These are phyloP conservation scores for Fusarium annulatum DNA, from an alignment of 2,329 filamentous ascomycete species.

Conservation along the genomic window DNA sequence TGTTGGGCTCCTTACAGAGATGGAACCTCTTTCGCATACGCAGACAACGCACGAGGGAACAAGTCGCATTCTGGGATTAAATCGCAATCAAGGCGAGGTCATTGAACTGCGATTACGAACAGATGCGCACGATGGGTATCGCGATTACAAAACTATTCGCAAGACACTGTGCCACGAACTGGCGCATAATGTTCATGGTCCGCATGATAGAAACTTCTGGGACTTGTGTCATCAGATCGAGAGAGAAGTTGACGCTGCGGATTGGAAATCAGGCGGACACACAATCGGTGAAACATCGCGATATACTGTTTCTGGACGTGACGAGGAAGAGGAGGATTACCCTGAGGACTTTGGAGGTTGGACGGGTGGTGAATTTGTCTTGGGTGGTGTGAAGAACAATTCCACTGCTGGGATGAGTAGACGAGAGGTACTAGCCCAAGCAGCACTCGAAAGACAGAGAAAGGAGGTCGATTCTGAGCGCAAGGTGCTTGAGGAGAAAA, in stretches of 20 bases:
- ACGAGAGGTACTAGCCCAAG: slow-evolving; percentile 77
- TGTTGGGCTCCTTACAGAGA: slow-evolving; percentile 90
- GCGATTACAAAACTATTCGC: slow-evolving; percentile 91
- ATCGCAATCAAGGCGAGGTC: slow-evolving; percentile 86
- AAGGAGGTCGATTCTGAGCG: slow-evolving; percentile 49
- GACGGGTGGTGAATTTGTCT: slow-evolving; percentile 82
- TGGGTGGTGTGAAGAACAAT: slow-evolving; percentile 67
- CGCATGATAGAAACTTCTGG: slow-evolving; percentile 92
- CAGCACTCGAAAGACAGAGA: slow-evolving; percentile 51
- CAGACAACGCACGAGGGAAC: slow-evolving; percentile 74
- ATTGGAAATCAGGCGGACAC: slow-evolving; percentile 79
- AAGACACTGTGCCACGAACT: slow-evolving; percentile 96
- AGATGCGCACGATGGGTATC: slow-evolving; percentile 92
- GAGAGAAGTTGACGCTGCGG: slow-evolving; percentile 81
- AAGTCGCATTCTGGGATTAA: slow-evolving; percentile 85
- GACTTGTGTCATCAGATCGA: slow-evolving; percentile 88
- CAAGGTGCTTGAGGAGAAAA: slow-evolving; percentile 47
- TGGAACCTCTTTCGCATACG: slow-evolving; percentile 90
- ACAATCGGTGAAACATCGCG: slow-evolving; percentile 73
- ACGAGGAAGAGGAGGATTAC: slow-evolving; percentile 59
- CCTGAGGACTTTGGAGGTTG: slow-evolving; percentile 76
- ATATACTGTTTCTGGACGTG: slow-evolving; percentile 65
- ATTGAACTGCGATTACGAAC: slow-evolving; percentile 93
- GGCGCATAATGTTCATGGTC: slow-evolving; percentile 87
- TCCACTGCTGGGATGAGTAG: slow-evolving; percentile 66